Base-by-base conservation (phyloP, 192 early-diverging fungal species). In the Gryganskiella cystojenkinii region DNA sequence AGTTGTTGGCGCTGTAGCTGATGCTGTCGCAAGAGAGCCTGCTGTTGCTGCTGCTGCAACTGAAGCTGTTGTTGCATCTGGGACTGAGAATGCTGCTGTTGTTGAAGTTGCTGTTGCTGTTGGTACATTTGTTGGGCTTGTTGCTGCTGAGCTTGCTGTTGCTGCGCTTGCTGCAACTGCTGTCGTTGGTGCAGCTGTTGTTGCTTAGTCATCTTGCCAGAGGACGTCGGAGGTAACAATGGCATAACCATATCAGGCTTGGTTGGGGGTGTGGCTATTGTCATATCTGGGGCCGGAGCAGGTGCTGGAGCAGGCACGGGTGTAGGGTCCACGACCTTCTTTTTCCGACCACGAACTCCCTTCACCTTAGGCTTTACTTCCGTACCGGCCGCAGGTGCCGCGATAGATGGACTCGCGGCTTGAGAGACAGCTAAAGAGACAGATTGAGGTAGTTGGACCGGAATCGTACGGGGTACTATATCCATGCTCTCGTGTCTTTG, bases 291-390 rank as follows among this genome's bases (percentile, higher is more conserved):
- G 30, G 52, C 61, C 24, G 64, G 64, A 55, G 47, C 27, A 19
- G 59, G 64, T 8, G 57, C 31, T 10, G 56, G 52, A 19, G 46
- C 42, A 51, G 71, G 20, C 0, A 37, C 28, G 15, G 72, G 52
- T 13, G 55, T n/a, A 14, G 45, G 50, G 8, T 67, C 65, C 1
- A 42, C 50, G 11, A 67, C 58, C 61, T 71, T 78, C 43, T 67
- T 78, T 54, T 78, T 78, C 53, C 74, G 22, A 19, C 67, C 65
- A 30, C 63, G 72, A 51, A n/a, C n/a, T n/a, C 63, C 72, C 25
- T 67, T 67, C 13, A 31, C 62, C 33, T 67, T 78, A 5, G 74
- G 55, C 11, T 78, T 62, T 17, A 59, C n/a, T 19, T 59, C 4
- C 46, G 59, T 34, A 57, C 64, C 10, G 61, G 13, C 7, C 37